Evolutionary conservation across 768 basidiomycete species (phyloP).

Genomic region (Lactarius trivialis): DNA sequence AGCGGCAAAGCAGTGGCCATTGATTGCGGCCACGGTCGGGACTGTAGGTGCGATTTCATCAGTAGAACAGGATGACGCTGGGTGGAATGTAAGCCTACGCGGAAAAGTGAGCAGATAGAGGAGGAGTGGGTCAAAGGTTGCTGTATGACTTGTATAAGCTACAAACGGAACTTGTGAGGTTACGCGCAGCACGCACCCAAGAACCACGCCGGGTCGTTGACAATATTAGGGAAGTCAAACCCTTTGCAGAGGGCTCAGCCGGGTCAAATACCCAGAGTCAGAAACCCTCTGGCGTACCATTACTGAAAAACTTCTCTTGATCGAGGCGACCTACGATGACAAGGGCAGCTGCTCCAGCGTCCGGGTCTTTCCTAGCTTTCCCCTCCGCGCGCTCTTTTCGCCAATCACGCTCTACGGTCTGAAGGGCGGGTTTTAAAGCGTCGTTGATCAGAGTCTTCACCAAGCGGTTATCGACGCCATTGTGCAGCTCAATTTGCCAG

Average conservation of each 20-base stretch:
- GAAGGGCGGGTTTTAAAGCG: conserved; percentile 63
- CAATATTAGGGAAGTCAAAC: conserved; percentile 52
- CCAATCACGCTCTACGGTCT: conserved; percentile 71
- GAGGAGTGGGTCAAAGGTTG: conserved; percentile 62
- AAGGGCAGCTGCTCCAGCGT: conserved; percentile 59
- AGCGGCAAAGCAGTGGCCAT: conserved; percentile 83
- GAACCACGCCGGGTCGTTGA: conserved; percentile 56
- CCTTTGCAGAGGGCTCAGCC: conserved; percentile 33
- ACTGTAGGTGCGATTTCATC: conserved; percentile 36
- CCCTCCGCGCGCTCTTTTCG: conserved; percentile 38
- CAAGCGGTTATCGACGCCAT: conserved; percentile 68
- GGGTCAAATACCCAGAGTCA: background rate
- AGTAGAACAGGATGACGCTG: background rate
- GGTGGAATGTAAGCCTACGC: conserved; percentile 39
- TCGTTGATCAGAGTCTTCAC: conserved; percentile 50
- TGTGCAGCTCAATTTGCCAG: conserved; percentile 79
- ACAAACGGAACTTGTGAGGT: background rate
- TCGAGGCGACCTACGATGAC: conserved; percentile 68
- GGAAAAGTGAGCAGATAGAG: conserved; percentile 68
- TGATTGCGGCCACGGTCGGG: conserved; percentile 72
- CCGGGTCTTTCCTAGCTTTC: conserved; percentile 33
- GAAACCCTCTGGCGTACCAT: conserved; percentile 41
- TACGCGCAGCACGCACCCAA: conserved; percentile 39
- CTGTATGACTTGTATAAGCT: background rate
- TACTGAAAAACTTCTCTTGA: conserved; percentile 88